These are phyloP conservation scores for Entomortierella lignicola DNA, from an alignment of 192 early-diverging fungal species.

Conservation along the genomic window DNA sequence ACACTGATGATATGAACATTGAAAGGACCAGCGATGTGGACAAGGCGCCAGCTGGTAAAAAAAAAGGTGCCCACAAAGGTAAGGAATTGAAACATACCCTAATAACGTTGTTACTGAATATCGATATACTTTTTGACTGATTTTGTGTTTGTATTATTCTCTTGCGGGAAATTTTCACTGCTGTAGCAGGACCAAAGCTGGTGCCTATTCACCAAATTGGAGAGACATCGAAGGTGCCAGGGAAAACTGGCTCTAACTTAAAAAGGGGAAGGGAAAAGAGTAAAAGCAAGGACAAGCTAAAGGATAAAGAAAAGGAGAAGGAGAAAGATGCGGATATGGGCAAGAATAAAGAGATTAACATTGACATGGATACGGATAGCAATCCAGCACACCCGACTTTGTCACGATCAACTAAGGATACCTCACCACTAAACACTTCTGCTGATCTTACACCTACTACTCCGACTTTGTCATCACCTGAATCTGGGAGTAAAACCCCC, in stretches of 20 bases:
- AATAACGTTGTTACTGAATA: no score
- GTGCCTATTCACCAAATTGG: conserved; percentile 45
- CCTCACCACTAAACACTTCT: not conserved
- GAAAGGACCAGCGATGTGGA: not conserved
- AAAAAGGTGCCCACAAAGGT: conserved; percentile 27
- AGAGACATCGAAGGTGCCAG: not conserved
- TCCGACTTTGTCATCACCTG: not conserved
- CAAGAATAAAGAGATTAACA: not conserved
- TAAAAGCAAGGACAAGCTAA: conserved; percentile 14
- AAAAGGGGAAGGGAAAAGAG: conserved; percentile 18
- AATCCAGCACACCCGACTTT: no score
- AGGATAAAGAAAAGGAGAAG: conserved; percentile 1
- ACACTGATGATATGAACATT: not conserved
- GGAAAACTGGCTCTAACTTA: not conserved
- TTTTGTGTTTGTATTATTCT: no score
- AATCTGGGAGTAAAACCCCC: not conserved
- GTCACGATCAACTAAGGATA: not conserved
- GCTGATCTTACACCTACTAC: not conserved
- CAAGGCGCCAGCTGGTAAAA: conserved; percentile 3
- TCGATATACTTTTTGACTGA: no score
- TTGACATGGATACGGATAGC: no score
- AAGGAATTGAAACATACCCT: not conserved
- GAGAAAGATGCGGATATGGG: conserved; percentile 1
- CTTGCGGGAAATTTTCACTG: no score
- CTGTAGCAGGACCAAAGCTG: conserved; percentile 17